Percentiles rank a stretch among this genome's conserved stretches.
These are phyloP conservation scores for Rhypophila decipiens DNA, from an alignment of 495 filamentous ascomycete species.

Conservation along the genomic window DNA sequence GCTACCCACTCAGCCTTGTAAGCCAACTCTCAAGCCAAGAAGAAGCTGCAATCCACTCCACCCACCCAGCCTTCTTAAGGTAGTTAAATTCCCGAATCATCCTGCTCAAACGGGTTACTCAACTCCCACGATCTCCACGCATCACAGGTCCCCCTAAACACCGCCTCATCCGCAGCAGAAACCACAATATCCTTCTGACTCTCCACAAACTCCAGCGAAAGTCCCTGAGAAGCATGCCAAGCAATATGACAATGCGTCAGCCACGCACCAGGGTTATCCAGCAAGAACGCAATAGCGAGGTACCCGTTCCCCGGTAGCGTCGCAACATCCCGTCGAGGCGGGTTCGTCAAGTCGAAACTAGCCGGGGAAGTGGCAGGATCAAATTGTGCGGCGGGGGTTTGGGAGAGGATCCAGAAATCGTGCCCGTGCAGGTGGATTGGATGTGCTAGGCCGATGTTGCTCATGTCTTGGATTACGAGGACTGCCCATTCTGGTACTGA, in stretches of 20 bases:
- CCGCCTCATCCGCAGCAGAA: neutral
- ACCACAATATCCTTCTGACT: constrained; percentile 3
- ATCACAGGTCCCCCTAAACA: constrained; percentile 3
- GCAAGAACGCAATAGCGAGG: constrained; percentile 49
- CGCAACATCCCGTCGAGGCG: constrained; percentile 54
- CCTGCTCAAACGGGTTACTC: constrained; percentile 4
- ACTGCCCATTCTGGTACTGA: constrained; percentile 12
- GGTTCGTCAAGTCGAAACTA: constrained; percentile 27
- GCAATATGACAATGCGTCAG: constrained; percentile 21
- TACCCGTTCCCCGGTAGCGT: constrained; percentile 43
- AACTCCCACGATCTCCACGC: constrained; percentile 1
- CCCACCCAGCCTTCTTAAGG: too few species aligned
- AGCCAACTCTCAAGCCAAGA: too few species aligned
- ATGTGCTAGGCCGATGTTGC: constrained; percentile 6
- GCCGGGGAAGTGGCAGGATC: constrained; percentile 11
- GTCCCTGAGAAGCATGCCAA: constrained; percentile 19
- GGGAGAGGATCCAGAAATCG: constrained; percentile 17
- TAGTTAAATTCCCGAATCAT: constrained; percentile 15
- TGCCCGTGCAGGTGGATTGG: constrained; percentile 23
- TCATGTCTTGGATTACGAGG: constrained; percentile 16
- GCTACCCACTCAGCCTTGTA: too few species aligned
- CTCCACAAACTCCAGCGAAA: constrained; percentile 16
- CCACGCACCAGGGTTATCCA: constrained; percentile 42
- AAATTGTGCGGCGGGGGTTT: neutral
- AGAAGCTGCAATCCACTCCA: too few species aligned